These are phyloP conservation scores for Phytophthora idaei DNA, from an alignment of 352 stramenopile genomes.

Conservation along the genomic window DNA sequence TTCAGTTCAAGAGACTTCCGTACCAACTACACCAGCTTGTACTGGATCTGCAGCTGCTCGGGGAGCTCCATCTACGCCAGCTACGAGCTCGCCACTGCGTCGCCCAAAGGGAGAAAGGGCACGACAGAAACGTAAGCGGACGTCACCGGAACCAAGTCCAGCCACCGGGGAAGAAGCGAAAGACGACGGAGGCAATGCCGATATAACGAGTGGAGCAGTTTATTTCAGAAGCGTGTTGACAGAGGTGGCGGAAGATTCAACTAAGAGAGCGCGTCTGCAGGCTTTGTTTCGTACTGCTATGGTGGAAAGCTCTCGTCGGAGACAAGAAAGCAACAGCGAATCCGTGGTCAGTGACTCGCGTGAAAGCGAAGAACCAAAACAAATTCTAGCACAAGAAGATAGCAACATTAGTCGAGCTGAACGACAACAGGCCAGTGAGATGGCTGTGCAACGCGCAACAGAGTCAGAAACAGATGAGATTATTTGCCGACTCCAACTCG, in stretches of 20 bases:
- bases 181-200: constrained; percentile 1
- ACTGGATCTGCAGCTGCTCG: neutral
- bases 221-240: constrained; percentile 32
- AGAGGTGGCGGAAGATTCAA: constrained; percentile 16
- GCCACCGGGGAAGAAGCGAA: neutral
- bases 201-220: constrained; percentile 7
- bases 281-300: constrained; percentile 16
- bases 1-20: neutral
- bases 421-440: neutral
- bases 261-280: constrained; percentile 18
- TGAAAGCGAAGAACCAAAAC: constrained; percentile 1
- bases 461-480: constrained; percentile 35
- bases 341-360: neutral
- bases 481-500: constrained; percentile 41
- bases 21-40: neutral
- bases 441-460: constrained; percentile 18
- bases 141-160: neutral
- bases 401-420: constrained; percentile 1
- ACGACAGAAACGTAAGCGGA: constrained; percentile 22
- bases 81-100: constrained; percentile 13
- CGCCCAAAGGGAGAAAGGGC: neutral
- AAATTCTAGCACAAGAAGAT: neutral
- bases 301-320: neutral
- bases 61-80: constrained; percentile 3
- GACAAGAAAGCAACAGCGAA: neutral